Evolutionary conservation across 139 green algal species (phyloP).

Genomic region (Parachlorella kessleri): DNA sequence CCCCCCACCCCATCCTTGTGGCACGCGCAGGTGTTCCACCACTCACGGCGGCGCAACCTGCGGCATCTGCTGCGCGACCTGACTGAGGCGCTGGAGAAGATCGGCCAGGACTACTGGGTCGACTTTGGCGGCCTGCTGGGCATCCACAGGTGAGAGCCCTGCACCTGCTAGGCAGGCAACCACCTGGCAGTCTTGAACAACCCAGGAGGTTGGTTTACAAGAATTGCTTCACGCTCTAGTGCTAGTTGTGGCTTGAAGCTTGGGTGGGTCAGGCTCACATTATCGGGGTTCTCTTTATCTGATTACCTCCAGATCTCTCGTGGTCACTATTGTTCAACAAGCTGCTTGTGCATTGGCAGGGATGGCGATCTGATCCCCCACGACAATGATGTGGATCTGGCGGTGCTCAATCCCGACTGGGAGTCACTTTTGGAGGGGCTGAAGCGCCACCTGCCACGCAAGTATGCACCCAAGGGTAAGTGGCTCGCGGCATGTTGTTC

Average conservation of each 20-base stretch:
- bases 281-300: too few species aligned
- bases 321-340: too few species aligned
- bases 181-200: neutral
- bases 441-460: slow-evolving; percentile 14
- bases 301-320: too few species aligned
- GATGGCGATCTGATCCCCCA: slow-evolving; percentile 30
- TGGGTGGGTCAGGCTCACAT: too few species aligned
- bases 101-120: slow-evolving; percentile 29
- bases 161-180: neutral
- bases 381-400: slow-evolving; percentile 61
- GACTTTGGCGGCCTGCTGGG: slow-evolving; percentile 54
- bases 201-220: neutral
- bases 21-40: slow-evolving; percentile 28
- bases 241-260: too few species aligned
- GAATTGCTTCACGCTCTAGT: neutral
- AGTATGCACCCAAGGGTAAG: slow-evolving; percentile 28
- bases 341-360: too few species aligned
- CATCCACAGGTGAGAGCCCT: slow-evolving; percentile 38
- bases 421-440: slow-evolving; percentile 29
- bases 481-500: too few species aligned
- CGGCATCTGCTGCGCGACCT: slow-evolving; percentile 16
- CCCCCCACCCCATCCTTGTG: too few species aligned
- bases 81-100: slow-evolving; percentile 2
- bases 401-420: slow-evolving; percentile 52
- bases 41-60: slow-evolving; percentile 4